Evolutionary conservation across 495 filamentous ascomycete species (phyloP).

Genomic region (Entonaema liquescens): DNA sequence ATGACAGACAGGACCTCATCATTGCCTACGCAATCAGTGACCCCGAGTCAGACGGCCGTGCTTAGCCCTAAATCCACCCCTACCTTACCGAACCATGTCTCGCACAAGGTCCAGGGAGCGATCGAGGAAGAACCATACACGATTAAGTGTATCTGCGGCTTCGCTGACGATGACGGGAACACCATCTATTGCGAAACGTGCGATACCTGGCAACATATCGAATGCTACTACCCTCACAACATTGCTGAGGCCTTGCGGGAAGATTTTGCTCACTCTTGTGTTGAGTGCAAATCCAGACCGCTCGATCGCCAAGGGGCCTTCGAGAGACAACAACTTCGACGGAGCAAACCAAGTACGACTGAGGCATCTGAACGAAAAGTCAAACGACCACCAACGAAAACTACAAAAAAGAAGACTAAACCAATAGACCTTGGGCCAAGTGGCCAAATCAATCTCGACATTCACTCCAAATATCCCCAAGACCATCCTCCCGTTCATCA

Average conservation of each 20-base stretch:
- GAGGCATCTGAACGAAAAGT: slow-evolving; percentile 65
- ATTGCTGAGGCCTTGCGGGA: slow-evolving; percentile 73
- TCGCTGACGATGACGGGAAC: slow-evolving; percentile 91
- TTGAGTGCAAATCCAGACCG: slow-evolving; percentile 79
- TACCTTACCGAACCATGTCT: slow-evolving; percentile 62
- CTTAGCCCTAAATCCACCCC: slow-evolving; percentile 60
- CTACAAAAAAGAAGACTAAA: slow-evolving; percentile 77
- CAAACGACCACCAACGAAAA: slow-evolving; percentile 75
- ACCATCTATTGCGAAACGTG: slow-evolving; percentile 96
- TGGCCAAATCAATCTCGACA: slow-evolving; percentile 50
- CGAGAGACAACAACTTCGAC: slow-evolving; percentile 62
- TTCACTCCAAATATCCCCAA: slow-evolving; percentile 48
- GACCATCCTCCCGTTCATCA: slow-evolving; percentile 47
- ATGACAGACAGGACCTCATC: slow-evolving; percentile 90
- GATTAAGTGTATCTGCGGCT: slow-evolving; percentile 97
- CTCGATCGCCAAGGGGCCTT: slow-evolving; percentile 76
- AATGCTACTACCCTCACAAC: slow-evolving; percentile 86
- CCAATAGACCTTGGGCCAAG: slow-evolving; percentile 61
- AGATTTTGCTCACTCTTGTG: slow-evolving; percentile 79
- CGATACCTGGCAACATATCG: slow-evolving; percentile 97
- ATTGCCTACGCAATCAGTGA: slow-evolving; percentile 63
- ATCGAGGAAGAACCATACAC: slow-evolving; percentile 89
- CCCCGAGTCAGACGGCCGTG: slow-evolving; percentile 58
- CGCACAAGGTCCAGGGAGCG: slow-evolving; percentile 57
- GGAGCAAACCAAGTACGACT: slow-evolving; percentile 61